Evolutionary conservation across 192 early-diverging fungal species (phyloP).

Genomic region (Coemansia sp.): DNA sequence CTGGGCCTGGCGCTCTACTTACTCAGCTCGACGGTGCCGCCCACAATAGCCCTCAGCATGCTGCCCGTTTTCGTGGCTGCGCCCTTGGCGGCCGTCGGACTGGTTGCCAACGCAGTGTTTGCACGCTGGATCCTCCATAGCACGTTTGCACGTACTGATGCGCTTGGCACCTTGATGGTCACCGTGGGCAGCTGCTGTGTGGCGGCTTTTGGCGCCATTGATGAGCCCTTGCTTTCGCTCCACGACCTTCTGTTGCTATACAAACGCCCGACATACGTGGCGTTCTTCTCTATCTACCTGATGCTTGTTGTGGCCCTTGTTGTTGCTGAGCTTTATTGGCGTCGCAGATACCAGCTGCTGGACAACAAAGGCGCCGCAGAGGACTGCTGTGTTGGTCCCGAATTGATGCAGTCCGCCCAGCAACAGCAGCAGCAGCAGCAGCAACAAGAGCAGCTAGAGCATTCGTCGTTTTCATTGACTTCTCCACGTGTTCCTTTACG

Average conservation of each 20-base stretch:
- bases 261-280: conserved; percentile 65
- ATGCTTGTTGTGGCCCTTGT: conserved; percentile 55
- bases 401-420: not conserved
- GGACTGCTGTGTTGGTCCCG: not conserved
- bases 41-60: conserved; percentile 71
- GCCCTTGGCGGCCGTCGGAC: conserved; percentile 69
- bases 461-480: not conserved
- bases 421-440: not conserved
- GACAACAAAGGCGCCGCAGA: not conserved
- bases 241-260: conserved; percentile 66
- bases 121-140: conserved; percentile 64
- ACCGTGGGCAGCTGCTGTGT: conserved; percentile 65
- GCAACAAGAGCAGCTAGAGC: not conserved
- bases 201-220: conserved; percentile 72
- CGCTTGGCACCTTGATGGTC: conserved; percentile 67
- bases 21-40: conserved; percentile 68
- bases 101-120: conserved; percentile 78
- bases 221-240: conserved; percentile 69
- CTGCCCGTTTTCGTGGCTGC: conserved; percentile 77
- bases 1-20: conserved; percentile 66
- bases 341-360: conserved; percentile 16
- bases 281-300: conserved; percentile 62
- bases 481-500: conserved; percentile 5
- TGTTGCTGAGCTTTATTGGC: conserved; percentile 46
- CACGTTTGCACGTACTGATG: conserved; percentile 62